Evolutionary conservation across 257 asterid species (phyloP).

Genomic region (Paraleonurus japonicus): DNA sequence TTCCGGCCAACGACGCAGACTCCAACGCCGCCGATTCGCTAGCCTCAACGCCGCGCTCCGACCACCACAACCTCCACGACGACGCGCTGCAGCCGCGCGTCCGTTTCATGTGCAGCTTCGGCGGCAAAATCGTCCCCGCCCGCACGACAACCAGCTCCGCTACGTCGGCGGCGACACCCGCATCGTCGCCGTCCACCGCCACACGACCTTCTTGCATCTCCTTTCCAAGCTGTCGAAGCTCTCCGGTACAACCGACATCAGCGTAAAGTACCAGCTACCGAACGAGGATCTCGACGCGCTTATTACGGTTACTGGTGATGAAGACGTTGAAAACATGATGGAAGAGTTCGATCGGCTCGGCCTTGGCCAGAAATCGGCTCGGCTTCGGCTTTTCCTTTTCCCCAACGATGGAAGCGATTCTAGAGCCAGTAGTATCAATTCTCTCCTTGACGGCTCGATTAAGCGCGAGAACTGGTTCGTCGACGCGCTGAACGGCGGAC

Average conservation of each 20-base stretch:
- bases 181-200: conserved; percentile 72
- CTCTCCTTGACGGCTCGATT: conserved; percentile 84
- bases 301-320: conserved; percentile 74
- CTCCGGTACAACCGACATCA: conserved; percentile 50
- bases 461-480: conserved; percentile 89
- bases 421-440: conserved; percentile 57
- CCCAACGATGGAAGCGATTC: conserved; percentile 40
- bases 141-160: conserved; percentile 86
- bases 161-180: conserved; percentile 90
- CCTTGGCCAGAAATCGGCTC: conserved; percentile 54
- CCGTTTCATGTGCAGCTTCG: conserved; percentile 95
- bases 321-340: conserved; percentile 92
- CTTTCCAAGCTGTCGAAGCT: conserved; percentile 65
- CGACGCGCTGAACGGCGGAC: conserved; percentile 80
- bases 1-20: conserved; percentile 48
- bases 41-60: conserved; percentile 79
- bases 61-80: conserved; percentile 46
- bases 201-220: conserved; percentile 50
- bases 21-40: conserved; percentile 52
- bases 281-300: conserved; percentile 85
- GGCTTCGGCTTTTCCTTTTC: conserved; percentile 77
- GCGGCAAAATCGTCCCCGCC: conserved; percentile 82
- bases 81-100: conserved; percentile 47
- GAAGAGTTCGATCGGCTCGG: conserved; percentile 84
- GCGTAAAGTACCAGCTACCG: conserved; percentile 90